These are phyloP conservation scores for Globisporangium orthogonon DNA, from an alignment of 352 stramenopile species.

Conservation along the genomic window DNA sequence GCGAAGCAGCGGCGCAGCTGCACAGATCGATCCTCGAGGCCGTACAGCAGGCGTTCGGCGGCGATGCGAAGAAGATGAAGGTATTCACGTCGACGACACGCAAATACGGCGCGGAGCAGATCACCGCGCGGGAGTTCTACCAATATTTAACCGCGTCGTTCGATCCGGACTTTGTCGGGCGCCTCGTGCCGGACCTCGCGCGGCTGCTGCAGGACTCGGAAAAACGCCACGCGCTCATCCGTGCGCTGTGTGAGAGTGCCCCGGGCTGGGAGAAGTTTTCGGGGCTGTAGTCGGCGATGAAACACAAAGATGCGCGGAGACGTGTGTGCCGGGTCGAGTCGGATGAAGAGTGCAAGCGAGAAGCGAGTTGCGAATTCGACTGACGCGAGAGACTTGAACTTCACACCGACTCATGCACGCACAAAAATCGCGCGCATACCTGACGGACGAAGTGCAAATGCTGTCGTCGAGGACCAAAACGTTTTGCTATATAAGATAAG, in stretches of 20 bases:
- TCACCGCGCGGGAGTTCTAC: conserved; percentile 85
- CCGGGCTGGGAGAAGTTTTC: conserved; percentile 81
- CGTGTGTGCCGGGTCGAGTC: too few relatives aligned
- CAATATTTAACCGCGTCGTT: conserved; percentile 87
- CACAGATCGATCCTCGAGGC: conserved; percentile 83
- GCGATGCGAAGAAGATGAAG: conserved; percentile 83
- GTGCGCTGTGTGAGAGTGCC: conserved; percentile 76
- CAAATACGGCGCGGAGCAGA: conserved; percentile 82
- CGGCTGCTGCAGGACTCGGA: conserved; percentile 81
- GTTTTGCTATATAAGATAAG: not conserved
- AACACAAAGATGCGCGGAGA: not conserved
- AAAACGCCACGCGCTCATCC: conserved; percentile 78
- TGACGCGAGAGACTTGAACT: not conserved
- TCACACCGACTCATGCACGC: not conserved
- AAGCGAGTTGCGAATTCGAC: too few relatives aligned
- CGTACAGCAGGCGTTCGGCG: conserved; percentile 61
- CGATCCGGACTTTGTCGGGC: conserved; percentile 81
- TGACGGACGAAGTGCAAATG: not conserved
- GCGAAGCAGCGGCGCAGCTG: conserved; percentile 71
- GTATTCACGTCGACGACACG: conserved; percentile 77
- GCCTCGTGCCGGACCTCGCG: conserved; percentile 78
- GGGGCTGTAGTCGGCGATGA: conserved; percentile 35
- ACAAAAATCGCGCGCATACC: not conserved
- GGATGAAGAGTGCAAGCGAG: not conserved
- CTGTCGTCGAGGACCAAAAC: not conserved